phyloP scores from a whole-genome alignment of 257 asterid species.

The Buddleja alternifolia region DNA sequence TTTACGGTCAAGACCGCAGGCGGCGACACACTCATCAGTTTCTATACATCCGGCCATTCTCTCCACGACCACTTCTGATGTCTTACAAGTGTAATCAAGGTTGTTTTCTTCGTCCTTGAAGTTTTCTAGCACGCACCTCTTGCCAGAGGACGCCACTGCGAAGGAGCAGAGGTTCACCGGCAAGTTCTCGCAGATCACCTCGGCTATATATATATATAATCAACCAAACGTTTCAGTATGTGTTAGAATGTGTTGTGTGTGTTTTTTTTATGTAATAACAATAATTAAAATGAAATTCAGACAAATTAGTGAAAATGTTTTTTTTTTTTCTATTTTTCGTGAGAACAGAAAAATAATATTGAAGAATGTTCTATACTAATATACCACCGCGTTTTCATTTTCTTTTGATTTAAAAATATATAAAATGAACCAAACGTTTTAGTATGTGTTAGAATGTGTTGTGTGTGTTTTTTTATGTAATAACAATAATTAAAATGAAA shows the following conservation, averaged over 20 bases:
- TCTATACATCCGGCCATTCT: slow-evolving; percentile 59
- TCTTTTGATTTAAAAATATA: too few species aligned
- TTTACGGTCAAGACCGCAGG: slow-evolving; percentile 66
- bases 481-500: too few species aligned
- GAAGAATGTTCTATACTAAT: too few species aligned
- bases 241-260: background rate
- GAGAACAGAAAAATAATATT: too few species aligned
- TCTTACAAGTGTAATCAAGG: slow-evolving; percentile 52
- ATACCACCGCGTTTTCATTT: too few species aligned
- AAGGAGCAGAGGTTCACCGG: slow-evolving; percentile 55
- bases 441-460: too few species aligned
- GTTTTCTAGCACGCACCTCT: slow-evolving; percentile 73
- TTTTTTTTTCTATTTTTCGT: too few species aligned
- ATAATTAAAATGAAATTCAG: too few species aligned
- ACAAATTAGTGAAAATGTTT: too few species aligned
- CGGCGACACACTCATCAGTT: slow-evolving; percentile 58
- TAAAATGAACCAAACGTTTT: too few species aligned
- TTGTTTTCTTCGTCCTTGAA: slow-evolving; percentile 33
- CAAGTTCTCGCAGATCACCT: slow-evolving; percentile 67
- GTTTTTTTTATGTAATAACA: background rate
- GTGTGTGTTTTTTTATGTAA: too few species aligned
- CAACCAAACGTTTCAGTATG: background rate
- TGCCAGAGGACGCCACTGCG: slow-evolving; percentile 64
- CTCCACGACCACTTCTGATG: slow-evolving; percentile 65
- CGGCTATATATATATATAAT: slow-evolving; percentile 38